These are phyloP conservation scores for Leptosphaerulina australis DNA, from an alignment of 2,329 filamentous ascomycete genomes.

Conservation along the genomic window DNA sequence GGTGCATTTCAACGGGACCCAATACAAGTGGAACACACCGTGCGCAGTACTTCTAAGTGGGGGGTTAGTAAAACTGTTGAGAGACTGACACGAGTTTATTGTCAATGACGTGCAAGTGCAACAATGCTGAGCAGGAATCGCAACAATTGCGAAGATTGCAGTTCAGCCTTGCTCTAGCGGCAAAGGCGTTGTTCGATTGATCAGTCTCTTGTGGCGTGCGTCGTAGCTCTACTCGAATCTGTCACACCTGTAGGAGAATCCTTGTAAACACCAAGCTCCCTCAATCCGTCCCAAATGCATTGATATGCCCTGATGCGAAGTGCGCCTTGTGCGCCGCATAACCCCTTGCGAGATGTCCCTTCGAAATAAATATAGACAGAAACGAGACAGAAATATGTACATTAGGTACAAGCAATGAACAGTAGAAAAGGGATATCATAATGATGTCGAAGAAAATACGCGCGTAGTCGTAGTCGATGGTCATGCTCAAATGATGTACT, in stretches of 20 bases:
- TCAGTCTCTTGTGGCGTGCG: slow-evolving; percentile 5
- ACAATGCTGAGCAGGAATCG: neutral
- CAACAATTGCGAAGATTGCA: neutral
- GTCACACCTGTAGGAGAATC: slow-evolving; percentile 7
- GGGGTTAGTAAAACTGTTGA: slow-evolving; percentile 16
- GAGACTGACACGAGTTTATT: neutral
- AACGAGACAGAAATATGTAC: slow-evolving; percentile 24
- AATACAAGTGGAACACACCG: slow-evolving; percentile 4
- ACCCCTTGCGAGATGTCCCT: slow-evolving; percentile 3
- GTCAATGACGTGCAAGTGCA: slow-evolving; percentile 11
- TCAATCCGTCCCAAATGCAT: slow-evolving; percentile 16
- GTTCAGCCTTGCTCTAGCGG: slow-evolving; percentile 8
- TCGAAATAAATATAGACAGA: slow-evolving; percentile 10
- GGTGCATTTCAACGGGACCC: neutral
- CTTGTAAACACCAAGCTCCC: slow-evolving; percentile 14
- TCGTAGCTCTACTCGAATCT: slow-evolving; percentile 2
- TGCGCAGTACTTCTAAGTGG: slow-evolving; percentile 5
- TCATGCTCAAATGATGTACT: slow-evolving; percentile 7
- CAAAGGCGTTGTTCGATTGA: slow-evolving; percentile 9
- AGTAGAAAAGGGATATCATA: slow-evolving; percentile 23
- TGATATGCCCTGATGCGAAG: slow-evolving; percentile 12
- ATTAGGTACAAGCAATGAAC: slow-evolving; percentile 22
- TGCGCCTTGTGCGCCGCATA: slow-evolving; percentile 17
- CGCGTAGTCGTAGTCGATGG: slow-evolving; percentile 1
- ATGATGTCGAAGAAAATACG: slow-evolving; percentile 13